Evolutionary conservation across 2,329 filamentous ascomycete genomes (phyloP), one percentile per base, ranked within the genome.

Genomic region (Byssothecium circinans): DNA sequence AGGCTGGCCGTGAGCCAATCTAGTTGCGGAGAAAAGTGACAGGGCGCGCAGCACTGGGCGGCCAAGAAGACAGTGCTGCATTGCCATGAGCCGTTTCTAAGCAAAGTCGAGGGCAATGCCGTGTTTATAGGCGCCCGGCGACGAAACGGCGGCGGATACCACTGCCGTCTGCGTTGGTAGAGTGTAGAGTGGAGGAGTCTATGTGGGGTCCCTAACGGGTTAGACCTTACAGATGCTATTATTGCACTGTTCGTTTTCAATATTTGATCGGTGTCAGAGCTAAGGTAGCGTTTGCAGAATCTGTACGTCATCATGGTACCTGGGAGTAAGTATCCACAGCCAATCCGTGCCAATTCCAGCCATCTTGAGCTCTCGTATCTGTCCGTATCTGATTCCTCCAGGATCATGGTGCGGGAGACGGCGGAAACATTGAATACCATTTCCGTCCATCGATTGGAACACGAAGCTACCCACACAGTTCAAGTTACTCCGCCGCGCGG

Each of bases 191-290:
- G 41, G 15, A 23, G 20, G 30, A 29, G 18, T 25, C 3, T 11
- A 39, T n/a, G 42, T 30, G 41, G 41, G 41, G 41, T 35, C 22
- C 14, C 41, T 49, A 50, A 44, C 47, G 49, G 53, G 47, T 52
- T 43, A 49, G 45, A 49, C 44, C 30, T 40, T 49, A 50, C 47
- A 56, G 42, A 58, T 53, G 49, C 56, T 47, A 50, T 54, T 47
- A 50, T 53, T 47, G 49, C 52, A 40, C 19, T 37, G 48, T 62
- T 44, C 58, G 41, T 62, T 56, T 57, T 56, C 45, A 49, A 50
- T 33, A 30, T 41, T 41, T 30, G 39, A 39, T 22, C 22, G 43
- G 34, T 44, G 35, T 37, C 47, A 42, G 38, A 29, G 47, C 34
- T 22, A n/a, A n/a, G n/a, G n/a, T n/a, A 53, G 52, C 49, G 25